Percentiles rank a stretch among this genome's conserved stretches.
These are phyloP conservation scores for Pontederia crassipes DNA, from an alignment of 176 grass and related monocot genomes.

Conservation along the genomic window DNA sequence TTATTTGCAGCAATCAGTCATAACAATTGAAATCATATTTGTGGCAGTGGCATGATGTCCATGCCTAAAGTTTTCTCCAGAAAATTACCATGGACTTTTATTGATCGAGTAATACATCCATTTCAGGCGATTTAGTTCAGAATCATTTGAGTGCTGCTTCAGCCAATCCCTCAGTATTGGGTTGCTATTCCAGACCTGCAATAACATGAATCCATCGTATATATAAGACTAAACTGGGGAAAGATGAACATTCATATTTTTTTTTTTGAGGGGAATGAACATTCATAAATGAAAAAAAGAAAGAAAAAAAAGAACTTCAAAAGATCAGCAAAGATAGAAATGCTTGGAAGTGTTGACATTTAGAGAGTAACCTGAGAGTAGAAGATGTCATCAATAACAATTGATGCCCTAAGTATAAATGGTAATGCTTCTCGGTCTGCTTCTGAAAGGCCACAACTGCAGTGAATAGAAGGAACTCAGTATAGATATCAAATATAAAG, in stretches of 20 bases:
- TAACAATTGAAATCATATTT: too few species aligned
- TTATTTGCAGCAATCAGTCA: too few species aligned
- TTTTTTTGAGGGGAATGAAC: neutral
- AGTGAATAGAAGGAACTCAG: constrained; percentile 2
- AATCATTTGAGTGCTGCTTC: constrained; percentile 49
- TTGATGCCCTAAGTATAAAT: constrained; percentile 68
- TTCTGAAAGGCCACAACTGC: constrained; percentile 67
- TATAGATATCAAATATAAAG: neutral
- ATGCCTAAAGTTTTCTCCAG: neutral
- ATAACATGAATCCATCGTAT: constrained; percentile 31
- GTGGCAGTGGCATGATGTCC: too few species aligned
- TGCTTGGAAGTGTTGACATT: neutral
- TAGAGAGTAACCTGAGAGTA: constrained; percentile 56
- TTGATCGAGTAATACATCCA: constrained; percentile 92
- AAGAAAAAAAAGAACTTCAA: neutral
- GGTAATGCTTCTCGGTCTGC: constrained; percentile 73
- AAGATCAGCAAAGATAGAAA: constrained; percentile 24
- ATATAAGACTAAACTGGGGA: neutral
- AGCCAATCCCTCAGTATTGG: constrained; percentile 64
- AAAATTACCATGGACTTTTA: constrained; percentile 85
- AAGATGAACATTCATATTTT: neutral
- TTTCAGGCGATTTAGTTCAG: constrained; percentile 63
- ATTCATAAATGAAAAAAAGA: neutral
- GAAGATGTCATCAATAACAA: constrained; percentile 87
- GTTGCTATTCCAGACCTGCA: constrained; percentile 71